Evolutionary conservation across 768 basidiomycete species (phyloP).

Genomic region (Lactarius vividus): DNA sequence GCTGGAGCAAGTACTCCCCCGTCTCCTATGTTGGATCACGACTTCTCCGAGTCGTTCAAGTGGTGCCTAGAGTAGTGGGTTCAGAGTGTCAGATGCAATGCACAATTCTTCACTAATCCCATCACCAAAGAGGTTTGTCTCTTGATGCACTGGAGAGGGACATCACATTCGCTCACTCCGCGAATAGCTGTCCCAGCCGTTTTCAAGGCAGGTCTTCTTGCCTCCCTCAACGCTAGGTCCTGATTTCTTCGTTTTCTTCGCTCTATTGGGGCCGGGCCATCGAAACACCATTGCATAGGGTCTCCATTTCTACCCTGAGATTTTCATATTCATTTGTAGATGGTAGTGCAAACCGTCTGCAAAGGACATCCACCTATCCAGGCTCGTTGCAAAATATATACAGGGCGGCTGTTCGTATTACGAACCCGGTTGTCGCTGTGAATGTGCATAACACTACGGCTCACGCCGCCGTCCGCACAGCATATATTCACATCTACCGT

Average conservation of each 20-base stretch:
- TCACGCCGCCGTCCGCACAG: slow-evolving; percentile 58
- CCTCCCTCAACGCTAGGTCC: slow-evolving; percentile 9
- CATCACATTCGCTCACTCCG: no score
- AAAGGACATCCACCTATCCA: slow-evolving; percentile 66
- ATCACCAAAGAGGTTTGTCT: no score
- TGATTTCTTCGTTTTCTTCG: slow-evolving; percentile 16
- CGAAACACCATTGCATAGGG: slow-evolving; percentile 31
- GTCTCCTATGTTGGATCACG: background rate
- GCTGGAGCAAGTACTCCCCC: background rate
- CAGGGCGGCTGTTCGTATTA: slow-evolving; percentile 51
- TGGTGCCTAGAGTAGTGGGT: background rate
- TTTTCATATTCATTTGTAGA: slow-evolving; percentile 43
- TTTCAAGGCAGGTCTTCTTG: background rate
- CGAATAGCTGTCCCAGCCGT: background rate
- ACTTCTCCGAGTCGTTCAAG: background rate
- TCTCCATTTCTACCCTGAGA: slow-evolving; percentile 26
- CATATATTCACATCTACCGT: no score
- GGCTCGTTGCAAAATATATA: slow-evolving; percentile 39
- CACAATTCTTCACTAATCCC: background rate
- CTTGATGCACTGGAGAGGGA: no score
- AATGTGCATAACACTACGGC: slow-evolving; percentile 77
- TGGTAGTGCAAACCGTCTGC: slow-evolving; percentile 82
- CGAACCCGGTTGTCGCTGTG: slow-evolving; percentile 84
- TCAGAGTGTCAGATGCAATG: background rate
- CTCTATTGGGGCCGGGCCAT: slow-evolving; percentile 35